phyloP scores from a whole-genome alignment of 176 grass and related monocot species.

The Elaeis guineensis region DNA sequence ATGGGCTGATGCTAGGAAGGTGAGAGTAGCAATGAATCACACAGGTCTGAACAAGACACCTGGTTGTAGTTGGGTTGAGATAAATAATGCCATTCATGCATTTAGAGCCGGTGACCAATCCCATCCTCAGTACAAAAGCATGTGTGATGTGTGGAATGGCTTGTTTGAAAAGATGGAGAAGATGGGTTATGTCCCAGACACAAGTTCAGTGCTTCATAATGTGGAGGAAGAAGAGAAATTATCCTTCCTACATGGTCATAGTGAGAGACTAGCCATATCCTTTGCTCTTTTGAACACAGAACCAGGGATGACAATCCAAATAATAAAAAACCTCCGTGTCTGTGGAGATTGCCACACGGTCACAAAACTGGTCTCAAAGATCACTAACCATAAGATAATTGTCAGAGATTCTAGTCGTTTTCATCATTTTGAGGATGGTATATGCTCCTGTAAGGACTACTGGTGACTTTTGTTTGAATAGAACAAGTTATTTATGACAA shows the following conservation, averaged over 20 bases:
- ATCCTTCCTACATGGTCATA: conserved; percentile 19
- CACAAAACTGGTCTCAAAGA: conserved; percentile 48
- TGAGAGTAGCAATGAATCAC: conserved; percentile 51
- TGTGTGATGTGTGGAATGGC: conserved; percentile 36
- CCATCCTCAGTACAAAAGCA: conserved; percentile 42
- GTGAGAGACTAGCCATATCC: conserved; percentile 20
- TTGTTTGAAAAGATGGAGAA: conserved; percentile 48
- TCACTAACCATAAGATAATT: conserved; percentile 46
- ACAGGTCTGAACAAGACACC: conserved; percentile 65
- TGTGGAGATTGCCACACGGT: conserved; percentile 60
- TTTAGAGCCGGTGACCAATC: conserved; percentile 46
- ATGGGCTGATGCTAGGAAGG: conserved; percentile 54
- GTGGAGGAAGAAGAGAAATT: conserved; percentile 44
- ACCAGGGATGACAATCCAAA: conserved; percentile 45
- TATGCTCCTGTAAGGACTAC: conserved; percentile 24
- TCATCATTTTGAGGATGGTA: conserved; percentile 19
- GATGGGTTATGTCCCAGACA: conserved; percentile 48
- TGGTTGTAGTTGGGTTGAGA: conserved; percentile 42
- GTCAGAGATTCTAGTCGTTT: conserved; percentile 44
- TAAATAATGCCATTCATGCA: conserved; percentile 37
- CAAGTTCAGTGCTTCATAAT: conserved; percentile 42
- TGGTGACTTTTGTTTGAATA: conserved; percentile 3
- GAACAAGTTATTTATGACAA: too few relatives aligned
- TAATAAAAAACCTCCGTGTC: conserved; percentile 63
- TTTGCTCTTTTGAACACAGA: conserved; percentile 34